Conservation (phyloP, 441 rosid species). For the Populus hybrid region DNA sequence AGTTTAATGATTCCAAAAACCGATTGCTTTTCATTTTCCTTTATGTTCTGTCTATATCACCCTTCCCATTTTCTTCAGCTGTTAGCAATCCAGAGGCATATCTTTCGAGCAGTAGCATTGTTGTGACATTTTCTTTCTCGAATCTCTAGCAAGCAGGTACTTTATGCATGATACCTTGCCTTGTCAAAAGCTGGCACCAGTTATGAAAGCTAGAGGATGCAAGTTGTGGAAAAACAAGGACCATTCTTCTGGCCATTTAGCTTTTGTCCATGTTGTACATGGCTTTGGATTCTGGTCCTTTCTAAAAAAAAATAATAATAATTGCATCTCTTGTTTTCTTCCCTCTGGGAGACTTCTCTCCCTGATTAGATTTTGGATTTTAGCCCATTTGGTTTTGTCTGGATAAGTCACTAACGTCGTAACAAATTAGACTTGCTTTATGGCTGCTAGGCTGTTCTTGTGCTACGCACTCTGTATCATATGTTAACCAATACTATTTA, state of each 20-base stretch:
- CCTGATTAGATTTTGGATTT: not conserved
- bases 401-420: no score
- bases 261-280: not conserved
- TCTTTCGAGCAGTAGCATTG: not conserved
- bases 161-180: not conserved
- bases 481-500: no score
- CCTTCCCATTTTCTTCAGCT: not conserved
- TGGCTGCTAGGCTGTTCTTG: not conserved
- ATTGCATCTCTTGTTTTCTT: not conserved
- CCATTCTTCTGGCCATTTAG: not conserved
- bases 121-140: not conserved
- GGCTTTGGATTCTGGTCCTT: not conserved
- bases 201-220: not conserved
- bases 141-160: not conserved
- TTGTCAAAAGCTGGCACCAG: not conserved
- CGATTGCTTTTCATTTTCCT: not conserved
- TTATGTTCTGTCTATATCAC: not conserved
- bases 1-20: not conserved
- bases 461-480: no score
- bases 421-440: no score
- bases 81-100: not conserved
- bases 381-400: no score
- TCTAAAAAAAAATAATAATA: no score
- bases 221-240: no score
- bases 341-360: not conserved